Base-by-base conservation (phyloP, 2,329 filamentous ascomycete species). In the Trichoderma oligosporum region DNA sequence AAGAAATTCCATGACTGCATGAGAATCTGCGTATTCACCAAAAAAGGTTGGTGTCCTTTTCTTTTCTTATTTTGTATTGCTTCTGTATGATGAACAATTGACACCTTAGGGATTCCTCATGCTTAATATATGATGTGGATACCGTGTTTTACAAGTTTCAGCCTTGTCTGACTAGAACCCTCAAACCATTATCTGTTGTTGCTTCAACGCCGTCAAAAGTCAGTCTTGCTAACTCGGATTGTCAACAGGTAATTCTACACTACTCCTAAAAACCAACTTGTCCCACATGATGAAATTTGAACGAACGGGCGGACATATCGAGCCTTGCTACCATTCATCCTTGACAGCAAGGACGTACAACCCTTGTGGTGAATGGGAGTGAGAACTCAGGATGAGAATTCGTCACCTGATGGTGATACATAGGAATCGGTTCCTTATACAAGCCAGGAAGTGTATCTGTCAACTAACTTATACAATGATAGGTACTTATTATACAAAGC, bases 281-380 rank as follows among this genome's bases (percentile, higher is more conserved):
- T 42, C 58, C 62, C 68, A 73, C 71, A 79, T 84, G 82, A 85
- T 76, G 82, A 84, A 74, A 73, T 73, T 83, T 84, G 82, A 83
- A 84, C 82, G 82, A 84, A 84, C 82, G 82, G 82, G 82, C 82
- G 82, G 82, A 84, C 82, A 84, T 82, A 82, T 75, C 73, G 80
- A 82, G 79, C 76, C 77, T 68, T 67, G 73, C 70, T 71, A 66
- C 67, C 74, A 70, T 68, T 71, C 75, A 68, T 73, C 73, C 71
- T 70, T 67, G 71, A 79, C 78, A 81, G 72, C 81, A 74, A 78
- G 81, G 76, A 72, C 78, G 80, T 84, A 84, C 81, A 85, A 82
- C 74, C 79, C 78, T 77, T 78, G 80, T 78, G 81, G 77, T 77
- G 73, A 73, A 67, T 71, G 74, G 69, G 65, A 66, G 69, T 67